Conservation (phyloP, 345 rosid genomes). For the Arabis alpina region DNA sequence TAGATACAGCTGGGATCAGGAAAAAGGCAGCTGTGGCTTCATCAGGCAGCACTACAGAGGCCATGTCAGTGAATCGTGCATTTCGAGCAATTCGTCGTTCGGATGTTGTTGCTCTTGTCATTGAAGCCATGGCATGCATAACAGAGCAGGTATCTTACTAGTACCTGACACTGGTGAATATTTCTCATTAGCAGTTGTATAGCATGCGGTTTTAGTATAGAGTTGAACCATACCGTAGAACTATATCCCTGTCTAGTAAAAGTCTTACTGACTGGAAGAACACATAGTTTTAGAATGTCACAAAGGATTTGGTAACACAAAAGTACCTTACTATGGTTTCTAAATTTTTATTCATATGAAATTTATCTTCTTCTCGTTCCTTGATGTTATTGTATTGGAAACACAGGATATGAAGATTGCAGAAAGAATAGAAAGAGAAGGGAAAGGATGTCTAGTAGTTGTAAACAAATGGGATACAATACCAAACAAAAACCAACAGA, state of each 20-base stretch:
- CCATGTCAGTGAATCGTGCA: constrained; percentile 93
- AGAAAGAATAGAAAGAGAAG: constrained; percentile 93
- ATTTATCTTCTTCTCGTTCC: constrained; percentile 6
- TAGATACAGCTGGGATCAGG: constrained; percentile 98
- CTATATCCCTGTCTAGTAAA: neutral
- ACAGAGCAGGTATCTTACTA: constrained; percentile 81
- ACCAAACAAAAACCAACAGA: constrained; percentile 87
- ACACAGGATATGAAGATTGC: constrained; percentile 82
- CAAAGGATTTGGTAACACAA: neutral
- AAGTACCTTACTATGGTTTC: neutral
- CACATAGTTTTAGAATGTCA: constrained; percentile 6
- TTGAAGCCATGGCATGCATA: constrained; percentile 95
- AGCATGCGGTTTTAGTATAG: neutral
- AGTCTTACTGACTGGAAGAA: neutral
- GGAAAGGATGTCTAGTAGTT: constrained; percentile 91
- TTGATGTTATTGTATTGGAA: neutral
- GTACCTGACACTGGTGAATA: neutral
- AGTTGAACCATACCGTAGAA: neutral
- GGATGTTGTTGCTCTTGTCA: constrained; percentile 95
- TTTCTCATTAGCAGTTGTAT: neutral
- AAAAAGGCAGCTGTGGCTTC: constrained; percentile 88
- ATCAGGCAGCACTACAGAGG: constrained; percentile 88
- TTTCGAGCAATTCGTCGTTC: constrained; percentile 91
- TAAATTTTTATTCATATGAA: neutral
- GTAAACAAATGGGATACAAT: constrained; percentile 99